Evolutionary conservation across 2,329 filamentous ascomycete species (phyloP), one percentile per base, ranked within the genome.

Genomic region (Trichoderma sp.): DNA sequence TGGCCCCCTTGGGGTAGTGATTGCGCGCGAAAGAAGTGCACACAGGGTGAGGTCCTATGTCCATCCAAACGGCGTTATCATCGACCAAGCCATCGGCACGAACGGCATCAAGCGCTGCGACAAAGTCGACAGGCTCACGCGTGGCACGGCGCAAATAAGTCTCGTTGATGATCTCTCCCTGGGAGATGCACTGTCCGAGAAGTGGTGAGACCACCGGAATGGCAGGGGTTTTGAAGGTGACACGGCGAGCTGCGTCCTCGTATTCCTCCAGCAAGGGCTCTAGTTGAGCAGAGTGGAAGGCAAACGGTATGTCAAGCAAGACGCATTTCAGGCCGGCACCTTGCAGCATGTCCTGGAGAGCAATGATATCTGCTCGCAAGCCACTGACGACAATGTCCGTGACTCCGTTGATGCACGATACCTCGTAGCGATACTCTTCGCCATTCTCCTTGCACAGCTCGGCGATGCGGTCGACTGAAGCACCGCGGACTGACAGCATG

Each of bases 161-260:
- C 21, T 43, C 52, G 9, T 28, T 44, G 5, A 47, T 43, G 10
- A 45, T 39, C n/a, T 21, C 15, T 12, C 26, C 43, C 7, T 30
- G 10, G 43, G 12, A 48, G 1, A 59, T n/a, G 17, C 19, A 24
- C 5, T 48, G 4, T 7, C 61, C 82, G 2, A 84, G 80, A 1
- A 90, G 52, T 83, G 91, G 86, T 28, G 90, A 93, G 51, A 93
- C 81, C 34, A 93, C 78, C 73, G 87, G 85, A 4, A 88, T 74
- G 0, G 67, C 62, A 1, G 21, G 86, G 1, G 71, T 21, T 34
- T 73, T 71, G 73, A 80, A 84, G 7, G 61, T 70, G 2, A 82
- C 76, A 1, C 72, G 67, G 2, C 70, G 65, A 1, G 79, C 75
- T 2, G 83, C 77, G 9, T 74, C 74, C 65, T 85, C 82, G 34